Evolutionary conservation across 176 grass and related monocot species (phyloP), one percentile per base, ranked within the genome.

Genomic region (Carex kokanica): DNA sequence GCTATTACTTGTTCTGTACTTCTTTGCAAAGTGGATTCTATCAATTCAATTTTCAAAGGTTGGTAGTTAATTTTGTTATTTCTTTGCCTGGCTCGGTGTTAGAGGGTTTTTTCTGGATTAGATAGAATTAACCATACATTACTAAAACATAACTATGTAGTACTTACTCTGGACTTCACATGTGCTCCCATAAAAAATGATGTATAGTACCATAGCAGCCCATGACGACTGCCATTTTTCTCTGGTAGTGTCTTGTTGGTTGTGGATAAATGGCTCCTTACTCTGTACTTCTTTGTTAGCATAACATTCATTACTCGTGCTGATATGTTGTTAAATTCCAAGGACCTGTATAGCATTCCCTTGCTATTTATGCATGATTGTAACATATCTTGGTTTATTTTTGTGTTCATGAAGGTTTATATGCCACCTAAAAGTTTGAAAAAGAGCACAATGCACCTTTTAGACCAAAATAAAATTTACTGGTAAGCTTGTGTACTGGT

Each of bases 41-140:
- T 16, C 47, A 53, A 53, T 75, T 17, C 41, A 75, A 75, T 52
- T 53, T 71, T 75, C 45, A 75, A 53, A 75, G 71, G 71, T 75
- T 75, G 17, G 47, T 54, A 27, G 43, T 11, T 27, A 75, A 27
- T 75, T 75, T 54, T 75, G 0, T 75, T 8, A 27, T 38, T 38
- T 38, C 16, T 31, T 38, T 68, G 32, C 36, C 5, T 75, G 8
- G 15, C 23, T 25, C 17, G 3, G 10, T 75, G 47, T 75, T 2
- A 29, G 71, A 75, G 12, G 20, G 47, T 4, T 54, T 21, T 23
- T 53, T 54, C 27, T 47, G 9, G 8, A 20, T 43, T 10, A 9
- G 45, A 49, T 47, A 47, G 40, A 47, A 73, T 34, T 49, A 47
- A 49, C 18, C 68, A 73, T 49, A 45, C 40, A 29, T 10, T 51